phyloP scores from a whole-genome alignment of 202 grass and related monocot species.

The Brachypodium distachyon region DNA sequence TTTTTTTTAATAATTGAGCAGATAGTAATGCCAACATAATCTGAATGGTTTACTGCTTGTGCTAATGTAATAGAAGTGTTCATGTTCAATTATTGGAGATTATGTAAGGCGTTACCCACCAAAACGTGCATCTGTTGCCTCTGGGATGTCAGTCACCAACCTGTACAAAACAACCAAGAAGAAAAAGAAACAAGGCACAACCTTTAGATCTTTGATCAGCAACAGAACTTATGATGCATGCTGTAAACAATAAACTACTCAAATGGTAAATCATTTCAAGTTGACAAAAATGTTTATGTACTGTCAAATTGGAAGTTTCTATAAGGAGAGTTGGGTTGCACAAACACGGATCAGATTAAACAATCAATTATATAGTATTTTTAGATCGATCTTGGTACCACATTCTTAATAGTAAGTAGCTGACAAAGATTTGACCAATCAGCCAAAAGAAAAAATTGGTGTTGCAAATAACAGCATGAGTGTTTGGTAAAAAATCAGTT shows the following conservation, averaged over 20 bases:
- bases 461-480: background rate
- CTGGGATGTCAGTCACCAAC: conserved; percentile 95
- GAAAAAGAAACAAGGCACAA: background rate
- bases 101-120: conserved; percentile 58
- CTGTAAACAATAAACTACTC: conserved; percentile 5
- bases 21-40: background rate
- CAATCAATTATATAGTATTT: background rate
- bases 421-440: background rate
- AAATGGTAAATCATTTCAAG: background rate
- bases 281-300: conserved; percentile 2
- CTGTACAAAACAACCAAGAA: conserved; percentile 40
- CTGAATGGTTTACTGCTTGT: background rate
- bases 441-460: background rate
- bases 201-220: conserved; percentile 25
- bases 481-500: background rate
- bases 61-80: conserved; percentile 9
- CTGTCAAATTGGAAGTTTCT: background rate
- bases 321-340: background rate
- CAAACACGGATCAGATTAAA: background rate
- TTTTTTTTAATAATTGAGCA: background rate
- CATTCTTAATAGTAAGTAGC: background rate
- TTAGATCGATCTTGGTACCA: background rate
- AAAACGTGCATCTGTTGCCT: conserved; percentile 61
- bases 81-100: conserved; percentile 15
- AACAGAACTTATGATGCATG: background rate